phyloP scores from a whole-genome alignment of 129 eudicot genomes.

The Arctium minus region DNA sequence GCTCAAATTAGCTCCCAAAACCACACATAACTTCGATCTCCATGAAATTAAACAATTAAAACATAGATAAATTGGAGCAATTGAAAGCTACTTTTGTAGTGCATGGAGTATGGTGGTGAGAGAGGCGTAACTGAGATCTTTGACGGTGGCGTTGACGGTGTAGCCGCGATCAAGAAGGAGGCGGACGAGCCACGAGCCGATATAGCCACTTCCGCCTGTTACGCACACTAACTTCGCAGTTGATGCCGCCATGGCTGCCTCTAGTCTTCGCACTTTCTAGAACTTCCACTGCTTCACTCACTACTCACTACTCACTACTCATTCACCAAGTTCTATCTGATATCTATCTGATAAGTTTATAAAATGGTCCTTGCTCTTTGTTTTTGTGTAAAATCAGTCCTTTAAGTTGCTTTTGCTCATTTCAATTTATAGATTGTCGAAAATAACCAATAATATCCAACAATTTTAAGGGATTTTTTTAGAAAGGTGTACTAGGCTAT shows the following conservation, averaged over 20 bases:
- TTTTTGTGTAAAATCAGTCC: neutral
- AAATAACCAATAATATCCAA: neutral
- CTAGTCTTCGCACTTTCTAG: constrained; percentile 15
- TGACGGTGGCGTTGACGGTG: constrained; percentile 91
- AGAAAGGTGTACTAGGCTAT: too few species aligned
- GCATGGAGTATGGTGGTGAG: neutral
- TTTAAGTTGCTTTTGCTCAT: neutral
- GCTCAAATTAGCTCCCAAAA: constrained; percentile 7
- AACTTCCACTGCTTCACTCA: neutral
- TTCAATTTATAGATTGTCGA: neutral
- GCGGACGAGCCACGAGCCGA: constrained; percentile 72
- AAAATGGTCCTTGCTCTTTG: neutral
- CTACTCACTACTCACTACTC: neutral
- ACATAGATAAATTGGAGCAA: neutral
- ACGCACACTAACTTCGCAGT: constrained; percentile 60
- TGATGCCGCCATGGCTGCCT: constrained; percentile 16
- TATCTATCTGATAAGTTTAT: neutral
- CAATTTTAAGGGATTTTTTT: neutral
- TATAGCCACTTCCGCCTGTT: constrained; percentile 91
- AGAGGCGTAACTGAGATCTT: constrained; percentile 53
- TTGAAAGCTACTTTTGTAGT: neutral
- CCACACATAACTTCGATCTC: neutral
- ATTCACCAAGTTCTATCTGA: neutral
- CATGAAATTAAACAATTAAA: neutral
- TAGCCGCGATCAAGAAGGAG: constrained; percentile 95